phyloP scores from a whole-genome alignment of 306 rosid genomes.

The Cercis canadensis region DNA sequence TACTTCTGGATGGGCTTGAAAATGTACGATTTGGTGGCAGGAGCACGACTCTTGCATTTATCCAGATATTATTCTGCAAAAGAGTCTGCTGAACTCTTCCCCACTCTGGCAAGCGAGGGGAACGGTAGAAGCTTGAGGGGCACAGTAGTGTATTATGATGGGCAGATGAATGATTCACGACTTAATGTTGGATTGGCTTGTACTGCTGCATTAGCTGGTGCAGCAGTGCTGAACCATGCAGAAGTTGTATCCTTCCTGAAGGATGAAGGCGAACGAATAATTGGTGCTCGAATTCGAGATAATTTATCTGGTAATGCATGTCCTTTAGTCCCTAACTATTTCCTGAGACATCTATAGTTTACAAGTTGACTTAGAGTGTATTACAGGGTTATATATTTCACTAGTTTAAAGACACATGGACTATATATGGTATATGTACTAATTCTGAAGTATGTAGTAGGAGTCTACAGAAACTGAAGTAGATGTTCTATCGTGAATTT shows the following conservation, averaged over 20 bases:
- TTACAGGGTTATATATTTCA: background rate
- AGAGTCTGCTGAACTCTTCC: conserved; percentile 91
- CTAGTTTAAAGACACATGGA: background rate
- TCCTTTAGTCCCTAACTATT: conserved; percentile 8
- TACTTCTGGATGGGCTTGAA: conserved; percentile 96
- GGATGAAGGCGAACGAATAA: conserved; percentile 73
- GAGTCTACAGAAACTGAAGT: background rate
- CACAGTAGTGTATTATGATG: conserved; percentile 95
- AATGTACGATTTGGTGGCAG: conserved; percentile 96
- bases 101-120: conserved; percentile 83
- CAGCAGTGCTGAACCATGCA: conserved; percentile 96
- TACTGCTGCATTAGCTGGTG: conserved; percentile 97
- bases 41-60: conserved; percentile 76
- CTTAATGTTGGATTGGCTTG: conserved; percentile 94
- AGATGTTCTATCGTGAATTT: background rate
- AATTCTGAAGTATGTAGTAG: too few species aligned
- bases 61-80: conserved; percentile 91
- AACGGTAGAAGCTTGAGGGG: conserved; percentile 75
- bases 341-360: conserved; percentile 5
- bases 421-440: background rate
- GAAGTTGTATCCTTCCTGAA: conserved; percentile 85
- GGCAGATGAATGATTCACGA: conserved; percentile 98
- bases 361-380: background rate
- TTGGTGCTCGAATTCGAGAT: conserved; percentile 85
- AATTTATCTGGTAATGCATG: conserved; percentile 72